Conservation (phyloP, 2,329 filamentous ascomycete genomes). For the Aspergillus intermedius region DNA sequence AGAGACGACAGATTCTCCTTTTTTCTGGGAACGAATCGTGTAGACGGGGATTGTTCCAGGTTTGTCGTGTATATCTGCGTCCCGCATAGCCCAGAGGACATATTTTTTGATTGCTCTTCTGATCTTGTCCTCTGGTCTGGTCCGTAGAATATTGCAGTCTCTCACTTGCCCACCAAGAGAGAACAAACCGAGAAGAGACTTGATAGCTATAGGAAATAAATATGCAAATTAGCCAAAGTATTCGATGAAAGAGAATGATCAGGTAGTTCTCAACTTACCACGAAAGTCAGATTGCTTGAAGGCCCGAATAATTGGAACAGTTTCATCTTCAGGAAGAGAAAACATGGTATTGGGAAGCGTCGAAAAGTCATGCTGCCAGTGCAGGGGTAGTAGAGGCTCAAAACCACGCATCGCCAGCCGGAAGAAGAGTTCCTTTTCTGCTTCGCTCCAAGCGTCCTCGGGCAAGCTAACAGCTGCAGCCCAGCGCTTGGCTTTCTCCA, state of each 20-base stretch:
- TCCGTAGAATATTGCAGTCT: constrained; percentile 40
- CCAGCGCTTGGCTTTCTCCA: constrained; percentile 29
- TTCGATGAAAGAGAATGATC: background rate
- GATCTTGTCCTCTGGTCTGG: constrained; percentile 32
- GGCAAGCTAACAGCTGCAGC: constrained; percentile 35
- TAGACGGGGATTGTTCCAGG: constrained; percentile 40
- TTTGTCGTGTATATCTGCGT: constrained; percentile 38
- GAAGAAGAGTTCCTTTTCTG: constrained; percentile 48
- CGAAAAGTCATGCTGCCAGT: constrained; percentile 49
- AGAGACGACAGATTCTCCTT: constrained; percentile 32
- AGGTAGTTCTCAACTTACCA: constrained; percentile 25
- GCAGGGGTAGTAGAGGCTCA: constrained; percentile 48
- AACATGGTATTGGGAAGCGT: constrained; percentile 51
- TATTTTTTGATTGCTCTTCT: constrained; percentile 41
- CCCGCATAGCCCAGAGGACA: constrained; percentile 48
- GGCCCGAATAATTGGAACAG: constrained; percentile 43
- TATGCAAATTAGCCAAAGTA: background rate
- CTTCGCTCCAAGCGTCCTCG: constrained; percentile 43
- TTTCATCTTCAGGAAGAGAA: constrained; percentile 26
- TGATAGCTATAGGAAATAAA: constrained; percentile 35
- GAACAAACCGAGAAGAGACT: constrained; percentile 46
- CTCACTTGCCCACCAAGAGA: constrained; percentile 46
- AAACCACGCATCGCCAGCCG: constrained; percentile 51
- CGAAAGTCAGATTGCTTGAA: constrained; percentile 39
- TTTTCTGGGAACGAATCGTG: constrained; percentile 37